Percentiles rank a stretch among this genome's conserved stretches.
These are phyloP conservation scores for Rosa rugosa DNA, from an alignment of 306 rosid genomes.

Conservation along the genomic window DNA sequence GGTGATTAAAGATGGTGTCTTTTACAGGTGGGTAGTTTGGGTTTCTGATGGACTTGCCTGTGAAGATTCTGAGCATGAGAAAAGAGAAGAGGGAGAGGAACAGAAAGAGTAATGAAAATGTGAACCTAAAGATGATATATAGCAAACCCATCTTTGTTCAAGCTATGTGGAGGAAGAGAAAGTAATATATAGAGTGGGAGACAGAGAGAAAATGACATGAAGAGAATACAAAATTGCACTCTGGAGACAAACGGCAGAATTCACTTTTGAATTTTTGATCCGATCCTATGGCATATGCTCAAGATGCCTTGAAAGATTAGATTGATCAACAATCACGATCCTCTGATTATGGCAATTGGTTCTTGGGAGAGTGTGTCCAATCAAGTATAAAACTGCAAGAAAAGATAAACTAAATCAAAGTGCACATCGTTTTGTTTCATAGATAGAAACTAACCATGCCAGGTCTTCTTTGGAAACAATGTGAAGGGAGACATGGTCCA, in stretches of 20 bases:
- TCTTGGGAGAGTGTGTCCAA: not conserved
- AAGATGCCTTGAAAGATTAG: not conserved
- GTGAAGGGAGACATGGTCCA: too few species aligned
- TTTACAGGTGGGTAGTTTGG: slow-evolving; percentile 54
- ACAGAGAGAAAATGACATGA: not conserved
- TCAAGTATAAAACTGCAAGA: too few species aligned
- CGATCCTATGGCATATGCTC: not conserved
- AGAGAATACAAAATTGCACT: not conserved
- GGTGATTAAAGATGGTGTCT: slow-evolving; percentile 50
- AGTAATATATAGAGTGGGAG: not conserved
- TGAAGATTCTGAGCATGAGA: slow-evolving; percentile 28
- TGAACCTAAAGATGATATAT: slow-evolving; percentile 29
- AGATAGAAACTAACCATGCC: not conserved
- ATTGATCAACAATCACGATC: not conserved
- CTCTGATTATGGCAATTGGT: not conserved
- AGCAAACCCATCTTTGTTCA: slow-evolving; percentile 35
- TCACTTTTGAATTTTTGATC: too few species aligned
- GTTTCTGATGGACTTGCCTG: slow-evolving; percentile 56
- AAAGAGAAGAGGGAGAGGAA: slow-evolving; percentile 25
- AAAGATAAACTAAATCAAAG: too few species aligned
- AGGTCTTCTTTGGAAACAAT: too few species aligned
- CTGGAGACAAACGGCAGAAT: not conserved
- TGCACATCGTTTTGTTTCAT: not conserved
- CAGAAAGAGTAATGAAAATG: slow-evolving; percentile 24
- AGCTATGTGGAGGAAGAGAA: not conserved